Conservation (phyloP, 1,284 basidiomycete genomes). For the Rhodotorula sp. region DNA sequence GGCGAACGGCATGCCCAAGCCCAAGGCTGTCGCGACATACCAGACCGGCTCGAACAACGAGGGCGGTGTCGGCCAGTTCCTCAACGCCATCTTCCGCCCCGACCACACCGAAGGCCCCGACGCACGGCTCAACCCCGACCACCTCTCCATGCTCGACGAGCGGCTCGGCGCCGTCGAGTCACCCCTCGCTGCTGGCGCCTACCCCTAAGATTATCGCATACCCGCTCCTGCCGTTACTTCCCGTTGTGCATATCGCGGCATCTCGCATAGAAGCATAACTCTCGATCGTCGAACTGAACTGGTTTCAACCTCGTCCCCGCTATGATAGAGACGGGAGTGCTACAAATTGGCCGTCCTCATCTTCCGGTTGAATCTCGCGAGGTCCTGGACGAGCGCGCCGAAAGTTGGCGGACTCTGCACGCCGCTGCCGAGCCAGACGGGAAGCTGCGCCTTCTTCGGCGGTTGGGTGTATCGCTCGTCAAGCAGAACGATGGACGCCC, state of each 20-base stretch:
- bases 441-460: slow-evolving; percentile 71
- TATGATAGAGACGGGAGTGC: not conserved
- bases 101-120: slow-evolving; percentile 15
- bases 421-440: slow-evolving; percentile 77
- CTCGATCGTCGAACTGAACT: not conserved
- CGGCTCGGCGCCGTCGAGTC: slow-evolving; percentile 14
- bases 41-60: slow-evolving; percentile 25
- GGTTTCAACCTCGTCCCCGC: not conserved
- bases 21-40: slow-evolving; percentile 31
- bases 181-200: slow-evolving; percentile 31
- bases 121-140: slow-evolving; percentile 23
- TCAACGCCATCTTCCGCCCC: slow-evolving; percentile 39
- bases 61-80: slow-evolving; percentile 38
- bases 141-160: slow-evolving; percentile 35
- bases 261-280: no score
- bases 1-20: slow-evolving; percentile 41
- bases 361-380: slow-evolving; percentile 19
- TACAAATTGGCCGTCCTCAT: not conserved
- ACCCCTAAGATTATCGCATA: slow-evolving; percentile 8
- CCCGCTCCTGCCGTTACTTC: no score
- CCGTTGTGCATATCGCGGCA: not conserved
- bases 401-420: slow-evolving; percentile 66
- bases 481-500: slow-evolving; percentile 73
- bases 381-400: slow-evolving; percentile 56
- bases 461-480: slow-evolving; percentile 71